Percentiles rank a stretch among this genome's conserved stretches.
Evolutionary conservation across 495 filamentous ascomycete genomes (phyloP).

Genomic region (Hypoxylon lenormandii): DNA sequence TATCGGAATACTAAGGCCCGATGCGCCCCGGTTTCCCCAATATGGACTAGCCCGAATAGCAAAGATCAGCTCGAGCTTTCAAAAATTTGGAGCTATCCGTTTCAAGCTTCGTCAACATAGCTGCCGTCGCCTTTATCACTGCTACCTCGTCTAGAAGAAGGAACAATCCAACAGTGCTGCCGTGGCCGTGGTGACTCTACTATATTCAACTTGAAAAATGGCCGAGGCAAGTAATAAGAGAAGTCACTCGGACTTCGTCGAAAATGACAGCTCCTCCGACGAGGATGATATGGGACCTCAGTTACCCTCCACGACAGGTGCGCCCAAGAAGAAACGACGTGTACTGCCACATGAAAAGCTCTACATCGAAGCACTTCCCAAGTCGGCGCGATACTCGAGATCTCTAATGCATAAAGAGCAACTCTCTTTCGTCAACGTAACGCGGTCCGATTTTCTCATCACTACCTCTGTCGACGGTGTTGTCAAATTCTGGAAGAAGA

Average conservation of each 20-base stretch:
- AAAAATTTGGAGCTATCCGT: constrained; percentile 16
- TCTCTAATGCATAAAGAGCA: constrained; percentile 99
- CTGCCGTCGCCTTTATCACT: background rate
- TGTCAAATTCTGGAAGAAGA: constrained; percentile 99
- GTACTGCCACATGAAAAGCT: constrained; percentile 94
- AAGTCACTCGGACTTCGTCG: constrained; percentile 38
- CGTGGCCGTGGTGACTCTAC: background rate
- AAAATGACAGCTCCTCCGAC: constrained; percentile 77
- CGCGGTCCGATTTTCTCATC: constrained; percentile 94
- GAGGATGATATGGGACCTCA: constrained; percentile 92
- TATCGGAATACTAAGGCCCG: constrained; percentile 24
- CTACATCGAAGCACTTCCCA: constrained; percentile 89
- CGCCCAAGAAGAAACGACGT: constrained; percentile 88
- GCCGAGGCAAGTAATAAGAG: constrained; percentile 37
- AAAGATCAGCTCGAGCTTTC: background rate
- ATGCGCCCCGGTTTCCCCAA: constrained; percentile 9
- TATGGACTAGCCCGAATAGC: constrained; percentile 1
- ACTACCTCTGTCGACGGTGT: constrained; percentile 92
- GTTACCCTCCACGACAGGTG: constrained; percentile 72
- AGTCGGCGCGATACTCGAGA: constrained; percentile 86
- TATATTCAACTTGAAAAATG: constrained; percentile 9
- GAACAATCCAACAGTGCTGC: background rate
- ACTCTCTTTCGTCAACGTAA: constrained; percentile 84
- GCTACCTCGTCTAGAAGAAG: background rate
- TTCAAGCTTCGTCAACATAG: constrained; percentile 2